Evolutionary conservation across 2,329 filamentous ascomycete genomes (phyloP), one percentile per base, ranked within the genome.

Genomic region (Alternaria tenuissima): DNA sequence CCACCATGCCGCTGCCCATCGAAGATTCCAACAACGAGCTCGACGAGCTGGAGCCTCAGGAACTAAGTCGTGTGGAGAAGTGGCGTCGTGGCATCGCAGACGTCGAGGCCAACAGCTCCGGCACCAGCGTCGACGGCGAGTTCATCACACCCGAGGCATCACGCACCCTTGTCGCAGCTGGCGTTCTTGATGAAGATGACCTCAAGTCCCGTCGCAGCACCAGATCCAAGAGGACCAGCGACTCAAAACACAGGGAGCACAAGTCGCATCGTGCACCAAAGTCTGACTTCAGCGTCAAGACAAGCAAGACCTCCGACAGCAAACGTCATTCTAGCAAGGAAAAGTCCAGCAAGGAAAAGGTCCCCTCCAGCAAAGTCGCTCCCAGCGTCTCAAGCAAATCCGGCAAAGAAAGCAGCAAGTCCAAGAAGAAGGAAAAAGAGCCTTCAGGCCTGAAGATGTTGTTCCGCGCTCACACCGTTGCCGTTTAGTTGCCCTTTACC

Each of bases 41-140:
- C 66, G 86, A 88, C 52, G 85, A 89, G 67, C 80, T 89, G 68
- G 80, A 87, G 62, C 84, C 87, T 24, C 75, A 79, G 12, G 84
- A 87, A 46, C 77, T 87, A n/a, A 84, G 83, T 67, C 79, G 82
- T 14, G 87, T 90, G 46, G 87, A 90, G 69, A 79, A 81, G 58
- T 90, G 88, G 88, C 83, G 88, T 49, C 83, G 88, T 32, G 88
- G 88, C 20, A 88, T 90, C 43, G 85, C 86, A 4, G 87, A 89
- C 55, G 80, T 81, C 16, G 84, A 85, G 63, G 84, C 82, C 5
- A 72, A 78, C 7, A 87, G 84, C 66, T 66, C 81, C 6, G 87
- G 85, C 24, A 89, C 87, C 5, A 88, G 85, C 28, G 87, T 89
- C 12, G 88, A 89, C 52, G 87, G 87, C 57, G 88, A 89, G 70